A percentile compares a stretch with the other conserved stretches of the same genome.
phyloP scores from a whole-genome alignment of 768 basidiomycete species.

The Grammothele lineata region DNA sequence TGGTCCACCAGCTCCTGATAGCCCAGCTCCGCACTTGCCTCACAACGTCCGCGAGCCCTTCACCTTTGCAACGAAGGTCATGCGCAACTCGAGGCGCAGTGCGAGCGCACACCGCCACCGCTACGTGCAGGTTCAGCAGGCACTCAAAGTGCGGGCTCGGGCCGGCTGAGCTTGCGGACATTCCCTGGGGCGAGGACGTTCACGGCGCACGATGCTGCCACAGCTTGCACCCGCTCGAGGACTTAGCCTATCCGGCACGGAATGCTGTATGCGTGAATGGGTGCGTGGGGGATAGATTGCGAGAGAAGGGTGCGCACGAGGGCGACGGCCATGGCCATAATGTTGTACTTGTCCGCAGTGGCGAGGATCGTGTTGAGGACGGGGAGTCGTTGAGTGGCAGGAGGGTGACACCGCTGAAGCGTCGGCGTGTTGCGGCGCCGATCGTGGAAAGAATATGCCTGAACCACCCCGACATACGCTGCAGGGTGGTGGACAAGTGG shows the following conservation, averaged over 20 bases:
- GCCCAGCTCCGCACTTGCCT: neutral
- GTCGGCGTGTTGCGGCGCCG: conserved; percentile 3
- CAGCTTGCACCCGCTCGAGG: conserved; percentile 39
- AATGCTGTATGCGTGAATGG: conserved; percentile 43
- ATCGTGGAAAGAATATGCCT: conserved; percentile 16
- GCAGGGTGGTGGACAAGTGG: conserved; percentile 18
- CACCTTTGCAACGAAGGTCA: conserved; percentile 27
- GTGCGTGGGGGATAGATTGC: conserved; percentile 34
- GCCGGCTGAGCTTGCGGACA: conserved; percentile 27
- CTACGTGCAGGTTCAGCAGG: conserved; percentile 38
- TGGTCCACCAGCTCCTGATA: neutral
- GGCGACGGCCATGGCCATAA: conserved; percentile 41
- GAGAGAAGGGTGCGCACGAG: conserved; percentile 38
- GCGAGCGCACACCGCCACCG: conserved; percentile 36
- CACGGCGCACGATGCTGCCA: conserved; percentile 36
- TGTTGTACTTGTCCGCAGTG: conserved; percentile 43
- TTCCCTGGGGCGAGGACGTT: conserved; percentile 34
- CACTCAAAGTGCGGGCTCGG: conserved; percentile 32
- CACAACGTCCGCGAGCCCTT: no score
- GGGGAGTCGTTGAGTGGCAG: conserved; percentile 36
- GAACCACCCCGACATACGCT: conserved; percentile 22
- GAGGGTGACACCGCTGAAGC: conserved; percentile 34
- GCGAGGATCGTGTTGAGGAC: conserved; percentile 35
- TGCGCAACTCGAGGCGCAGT: conserved; percentile 30
- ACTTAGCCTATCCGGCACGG: conserved; percentile 41